phyloP scores from a whole-genome alignment of 2,329 filamentous ascomycete species.

The Claviceps sp. region DNA sequence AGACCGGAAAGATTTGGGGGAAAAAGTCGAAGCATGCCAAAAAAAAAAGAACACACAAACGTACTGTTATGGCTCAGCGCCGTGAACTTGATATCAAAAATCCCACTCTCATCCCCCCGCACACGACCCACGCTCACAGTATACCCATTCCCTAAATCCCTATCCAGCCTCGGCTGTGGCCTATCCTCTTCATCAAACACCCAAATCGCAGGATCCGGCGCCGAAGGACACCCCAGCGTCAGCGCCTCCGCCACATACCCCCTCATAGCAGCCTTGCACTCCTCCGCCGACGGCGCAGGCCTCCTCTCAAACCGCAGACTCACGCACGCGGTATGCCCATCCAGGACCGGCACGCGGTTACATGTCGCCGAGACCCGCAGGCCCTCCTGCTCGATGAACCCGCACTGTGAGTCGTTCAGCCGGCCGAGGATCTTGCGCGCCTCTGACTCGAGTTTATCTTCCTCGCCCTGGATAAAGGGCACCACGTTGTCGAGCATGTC shows the following conservation, averaged over 20 bases:
- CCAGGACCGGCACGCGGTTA: slow-evolving; percentile 87
- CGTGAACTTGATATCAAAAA: slow-evolving; percentile 93
- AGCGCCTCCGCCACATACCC: slow-evolving; percentile 74
- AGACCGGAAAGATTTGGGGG: no score
- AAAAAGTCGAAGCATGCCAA: not conserved
- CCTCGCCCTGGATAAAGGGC: slow-evolving; percentile 83
- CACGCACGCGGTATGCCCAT: slow-evolving; percentile 92
- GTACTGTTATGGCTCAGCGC: slow-evolving; percentile 70
- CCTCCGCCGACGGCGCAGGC: slow-evolving; percentile 58
- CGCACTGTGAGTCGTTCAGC: slow-evolving; percentile 57
- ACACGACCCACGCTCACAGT: slow-evolving; percentile 83
- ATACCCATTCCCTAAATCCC: slow-evolving; percentile 74
- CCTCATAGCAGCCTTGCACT: slow-evolving; percentile 67
- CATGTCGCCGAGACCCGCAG: slow-evolving; percentile 77
- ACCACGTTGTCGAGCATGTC: slow-evolving; percentile 95
- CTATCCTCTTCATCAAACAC: slow-evolving; percentile 85
- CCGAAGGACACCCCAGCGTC: slow-evolving; percentile 72
- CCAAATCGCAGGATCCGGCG: slow-evolving; percentile 66
- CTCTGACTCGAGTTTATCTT: slow-evolving; percentile 92
- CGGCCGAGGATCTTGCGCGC: slow-evolving; percentile 84
- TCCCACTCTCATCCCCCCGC: slow-evolving; percentile 70
- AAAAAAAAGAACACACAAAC: slow-evolving; percentile 13
- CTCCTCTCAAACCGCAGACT: slow-evolving; percentile 68
- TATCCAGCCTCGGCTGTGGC: slow-evolving; percentile 81
- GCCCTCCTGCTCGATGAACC: slow-evolving; percentile 59